Evolutionary conservation across 1,284 basidiomycete species (phyloP), one percentile per base, ranked within the genome.

Genomic region (Schizophyllum amplum): DNA sequence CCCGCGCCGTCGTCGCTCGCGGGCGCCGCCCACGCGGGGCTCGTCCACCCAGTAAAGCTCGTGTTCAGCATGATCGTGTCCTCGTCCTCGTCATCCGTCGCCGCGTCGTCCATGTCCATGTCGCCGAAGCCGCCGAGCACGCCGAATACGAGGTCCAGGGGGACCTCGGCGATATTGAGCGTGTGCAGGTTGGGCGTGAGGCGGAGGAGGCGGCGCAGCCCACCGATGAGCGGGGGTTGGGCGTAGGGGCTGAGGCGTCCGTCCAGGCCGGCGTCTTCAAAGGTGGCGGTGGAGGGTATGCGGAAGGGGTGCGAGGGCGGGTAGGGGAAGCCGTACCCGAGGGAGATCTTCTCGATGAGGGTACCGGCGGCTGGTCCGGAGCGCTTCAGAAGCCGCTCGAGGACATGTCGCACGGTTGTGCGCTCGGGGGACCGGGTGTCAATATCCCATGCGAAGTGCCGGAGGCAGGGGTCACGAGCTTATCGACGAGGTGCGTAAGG

Each of bases 341-440:
- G 75, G 1, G 81, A 79, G 57, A 89, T 76, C 21, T 76, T 74
- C 15, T 75, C 73, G 17, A 88, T 79, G 74, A 2, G 83, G 83
- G 51, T 75, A 71, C 26, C 75, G 73, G 1, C 83, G 85, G 33
- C 87, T 80, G 15, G 74, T 66, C 33, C 86, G 72, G 24, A 90
- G 76, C 52, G 74, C 73, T 42, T 42, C 2, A 42, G 33, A 17
- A 42, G 33, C 13, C 33, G 33, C 33, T 42, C 13, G 33, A 42
- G 33, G 33, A 42, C 33, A 17, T 42, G 9, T 77, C 72, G 56
- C 89, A 80, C 17, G 76, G 75, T 49, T 88, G 85, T 63, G 88
- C 87, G 57, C 87, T 75, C 0, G 84, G 78, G 59, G 87, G 84
- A 33, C 85, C 78, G 20, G 57, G 58, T 0, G 66, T 87, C 86